A percentile compares a stretch with the other conserved stretches of the same genome.
Conservation (phyloP, 2,329 filamentous ascomycete species). For the Fusarium kyushuense region DNA sequence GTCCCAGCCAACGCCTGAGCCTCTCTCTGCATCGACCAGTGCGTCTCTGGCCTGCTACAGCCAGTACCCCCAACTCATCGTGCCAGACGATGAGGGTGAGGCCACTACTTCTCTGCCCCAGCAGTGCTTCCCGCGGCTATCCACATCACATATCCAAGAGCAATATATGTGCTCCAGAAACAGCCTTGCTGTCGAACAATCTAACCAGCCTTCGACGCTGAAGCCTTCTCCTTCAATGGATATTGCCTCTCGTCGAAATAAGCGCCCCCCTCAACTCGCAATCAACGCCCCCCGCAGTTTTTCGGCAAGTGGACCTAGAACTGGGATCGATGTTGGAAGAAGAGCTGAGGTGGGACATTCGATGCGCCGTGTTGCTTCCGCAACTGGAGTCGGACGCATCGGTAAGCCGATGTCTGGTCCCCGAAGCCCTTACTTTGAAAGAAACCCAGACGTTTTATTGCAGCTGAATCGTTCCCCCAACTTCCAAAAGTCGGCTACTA, state of each 20-base stretch:
- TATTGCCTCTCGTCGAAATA: constrained; percentile 66
- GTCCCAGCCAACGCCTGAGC: constrained; percentile 39
- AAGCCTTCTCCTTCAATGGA: constrained; percentile 65
- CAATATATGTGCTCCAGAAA: constrained; percentile 39
- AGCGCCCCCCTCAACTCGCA: constrained; percentile 59
- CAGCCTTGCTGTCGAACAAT: constrained; percentile 32
- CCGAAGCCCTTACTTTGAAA: constrained; percentile 58
- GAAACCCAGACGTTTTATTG: constrained; percentile 60
- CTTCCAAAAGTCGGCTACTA: constrained; percentile 54
- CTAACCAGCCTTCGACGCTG: constrained; percentile 49
- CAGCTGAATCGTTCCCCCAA: constrained; percentile 59
- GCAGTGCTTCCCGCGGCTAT: constrained; percentile 41
- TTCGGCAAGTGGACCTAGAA: constrained; percentile 59
- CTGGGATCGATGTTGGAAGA: constrained; percentile 61
- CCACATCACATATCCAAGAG: constrained; percentile 35
- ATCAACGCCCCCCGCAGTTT: constrained; percentile 60
- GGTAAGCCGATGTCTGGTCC: constrained; percentile 51
- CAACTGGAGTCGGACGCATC: constrained; percentile 57
- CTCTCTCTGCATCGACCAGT: constrained; percentile 20
- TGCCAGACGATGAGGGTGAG: constrained; percentile 43
- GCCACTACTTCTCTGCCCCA: constrained; percentile 40
- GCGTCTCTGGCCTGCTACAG: constrained; percentile 27
- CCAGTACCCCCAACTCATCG: constrained; percentile 45
- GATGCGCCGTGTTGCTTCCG: constrained; percentile 67
- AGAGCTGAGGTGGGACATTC: constrained; percentile 60